Conservation (phyloP, 441 rosid genomes). For the Jatropha multifida region DNA sequence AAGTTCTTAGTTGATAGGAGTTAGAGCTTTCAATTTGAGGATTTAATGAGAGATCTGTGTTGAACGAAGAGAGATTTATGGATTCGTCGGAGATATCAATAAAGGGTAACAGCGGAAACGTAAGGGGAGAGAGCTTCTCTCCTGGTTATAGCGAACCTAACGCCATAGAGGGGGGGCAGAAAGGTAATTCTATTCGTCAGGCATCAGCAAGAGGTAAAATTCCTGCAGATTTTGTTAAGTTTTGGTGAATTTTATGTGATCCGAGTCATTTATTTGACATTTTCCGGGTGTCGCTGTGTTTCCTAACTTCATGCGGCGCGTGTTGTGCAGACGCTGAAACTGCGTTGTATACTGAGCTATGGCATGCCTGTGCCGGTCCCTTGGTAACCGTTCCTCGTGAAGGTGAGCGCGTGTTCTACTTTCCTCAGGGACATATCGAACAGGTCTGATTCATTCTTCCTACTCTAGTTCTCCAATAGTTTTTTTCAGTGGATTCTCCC, state of each 20-base stretch:
- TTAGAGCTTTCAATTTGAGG: constrained; percentile 20
- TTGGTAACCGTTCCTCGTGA: constrained; percentile 90
- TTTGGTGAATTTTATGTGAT: constrained; percentile 16
- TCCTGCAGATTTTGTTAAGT: background rate
- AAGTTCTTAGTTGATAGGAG: background rate
- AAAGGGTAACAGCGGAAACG: constrained; percentile 46
- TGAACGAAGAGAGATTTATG: constrained; percentile 36
- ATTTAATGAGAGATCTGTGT: constrained; percentile 70
- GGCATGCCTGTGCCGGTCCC: constrained; percentile 99
- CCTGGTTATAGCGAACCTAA: constrained; percentile 44
- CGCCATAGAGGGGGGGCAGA: constrained; percentile 55
- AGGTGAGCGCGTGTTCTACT: constrained; percentile 82
- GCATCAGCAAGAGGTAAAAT: constrained; percentile 37
- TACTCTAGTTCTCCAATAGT: background rate
- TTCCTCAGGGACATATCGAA: constrained; percentile 98
- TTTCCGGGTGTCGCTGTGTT: background rate
- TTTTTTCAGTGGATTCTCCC: background rate
- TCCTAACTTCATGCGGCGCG: constrained; percentile 17
- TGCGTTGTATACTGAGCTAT: constrained; percentile 86
- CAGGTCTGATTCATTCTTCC: constrained; percentile 45
- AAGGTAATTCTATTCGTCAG: constrained; percentile 37
- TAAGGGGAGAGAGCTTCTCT: constrained; percentile 48
- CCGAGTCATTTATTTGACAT: background rate
- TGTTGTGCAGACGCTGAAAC: constrained; percentile 55
- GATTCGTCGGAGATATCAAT: constrained; percentile 55